Conservation (phyloP, 2,329 filamentous ascomycete species). For the Fusarium fujikuroi region DNA sequence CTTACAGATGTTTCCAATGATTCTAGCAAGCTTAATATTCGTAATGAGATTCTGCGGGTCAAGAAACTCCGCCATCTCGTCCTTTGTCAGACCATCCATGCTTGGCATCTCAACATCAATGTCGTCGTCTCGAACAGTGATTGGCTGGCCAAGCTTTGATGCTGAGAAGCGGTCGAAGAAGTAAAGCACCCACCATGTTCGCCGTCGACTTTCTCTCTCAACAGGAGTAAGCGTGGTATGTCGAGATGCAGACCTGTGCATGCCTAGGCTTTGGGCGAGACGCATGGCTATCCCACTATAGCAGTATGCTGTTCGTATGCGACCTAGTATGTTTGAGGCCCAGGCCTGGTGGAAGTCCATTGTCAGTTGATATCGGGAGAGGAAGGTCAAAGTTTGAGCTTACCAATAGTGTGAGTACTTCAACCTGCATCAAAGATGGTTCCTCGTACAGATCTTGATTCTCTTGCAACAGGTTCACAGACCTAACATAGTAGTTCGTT, state of each 20-base stretch:
- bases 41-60: slow-evolving; percentile 44
- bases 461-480: slow-evolving; percentile 52
- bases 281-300: slow-evolving; percentile 52
- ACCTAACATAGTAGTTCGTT: slow-evolving; percentile 55
- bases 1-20: slow-evolving; percentile 46
- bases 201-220: slow-evolving; percentile 41
- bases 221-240: slow-evolving; percentile 34
- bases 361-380: rapidly evolving
- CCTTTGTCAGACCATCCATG: slow-evolving; percentile 43
- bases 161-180: slow-evolving; percentile 49
- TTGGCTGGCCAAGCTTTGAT: slow-evolving; percentile 48
- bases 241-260: slow-evolving; percentile 51
- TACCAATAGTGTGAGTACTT: slow-evolving; percentile 50
- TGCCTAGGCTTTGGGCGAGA: slow-evolving; percentile 53
- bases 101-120: slow-evolving; percentile 49
- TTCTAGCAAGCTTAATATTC: slow-evolving; percentile 46
- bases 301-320: slow-evolving; percentile 48
- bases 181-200: slow-evolving; percentile 50
- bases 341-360: slow-evolving; percentile 21
- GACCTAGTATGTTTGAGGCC: slow-evolving; percentile 50
- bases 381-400: rapidly evolving
- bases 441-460: slow-evolving; percentile 52
- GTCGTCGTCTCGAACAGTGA: slow-evolving; percentile 47
- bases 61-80: slow-evolving; percentile 45
- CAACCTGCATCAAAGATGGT: slow-evolving; percentile 56